Conservation (phyloP, 208 protist genomes). For the Trypanosomatidae sp. region DNA sequence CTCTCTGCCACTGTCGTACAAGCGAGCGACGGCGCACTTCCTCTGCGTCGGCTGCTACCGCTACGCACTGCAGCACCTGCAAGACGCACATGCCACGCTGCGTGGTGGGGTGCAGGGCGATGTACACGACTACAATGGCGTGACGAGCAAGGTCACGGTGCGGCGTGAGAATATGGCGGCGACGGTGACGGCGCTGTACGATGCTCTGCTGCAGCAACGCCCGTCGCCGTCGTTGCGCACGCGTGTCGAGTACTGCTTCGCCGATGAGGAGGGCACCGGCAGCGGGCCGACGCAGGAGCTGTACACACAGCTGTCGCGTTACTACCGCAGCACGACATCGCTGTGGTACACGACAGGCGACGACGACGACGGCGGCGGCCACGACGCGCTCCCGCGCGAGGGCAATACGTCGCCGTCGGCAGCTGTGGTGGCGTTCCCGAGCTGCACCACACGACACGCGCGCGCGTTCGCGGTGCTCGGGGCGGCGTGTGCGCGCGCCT, state of each 20-base stretch:
- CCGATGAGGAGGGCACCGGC: conserved; percentile 69
- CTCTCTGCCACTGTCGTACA: conserved; percentile 31
- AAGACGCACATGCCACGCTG: conserved; percentile 18
- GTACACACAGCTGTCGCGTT: conserved; percentile 55
- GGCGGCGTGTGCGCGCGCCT: conserved; percentile 40
- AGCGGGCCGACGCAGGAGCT: conserved; percentile 80
- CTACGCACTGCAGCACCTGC: conserved; percentile 52
- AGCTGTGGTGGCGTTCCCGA: conserved; percentile 36
- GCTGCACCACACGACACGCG: conserved; percentile 12
- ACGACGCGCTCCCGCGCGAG: neutral
- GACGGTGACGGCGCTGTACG: conserved; percentile 17
- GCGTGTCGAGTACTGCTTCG: conserved; percentile 66
- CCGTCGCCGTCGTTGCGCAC: conserved; percentile 38
- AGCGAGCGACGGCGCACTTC: conserved; percentile 45
- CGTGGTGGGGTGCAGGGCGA: conserved; percentile 31
- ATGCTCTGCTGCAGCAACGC: conserved; percentile 18
- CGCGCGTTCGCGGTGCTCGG: conserved; percentile 66
- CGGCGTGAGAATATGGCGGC: conserved; percentile 12
- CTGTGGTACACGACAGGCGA: conserved; percentile 68
- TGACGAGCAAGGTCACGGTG: conserved; percentile 35
- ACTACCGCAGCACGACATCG: conserved; percentile 11
- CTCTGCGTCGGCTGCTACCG: conserved; percentile 48
- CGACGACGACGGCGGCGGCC: too few species aligned
- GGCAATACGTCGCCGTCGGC: neutral
- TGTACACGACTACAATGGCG: conserved; percentile 34